Evolutionary conservation across 345 rosid genomes (phyloP).

Genomic region (Aquilaria sinensis): DNA sequence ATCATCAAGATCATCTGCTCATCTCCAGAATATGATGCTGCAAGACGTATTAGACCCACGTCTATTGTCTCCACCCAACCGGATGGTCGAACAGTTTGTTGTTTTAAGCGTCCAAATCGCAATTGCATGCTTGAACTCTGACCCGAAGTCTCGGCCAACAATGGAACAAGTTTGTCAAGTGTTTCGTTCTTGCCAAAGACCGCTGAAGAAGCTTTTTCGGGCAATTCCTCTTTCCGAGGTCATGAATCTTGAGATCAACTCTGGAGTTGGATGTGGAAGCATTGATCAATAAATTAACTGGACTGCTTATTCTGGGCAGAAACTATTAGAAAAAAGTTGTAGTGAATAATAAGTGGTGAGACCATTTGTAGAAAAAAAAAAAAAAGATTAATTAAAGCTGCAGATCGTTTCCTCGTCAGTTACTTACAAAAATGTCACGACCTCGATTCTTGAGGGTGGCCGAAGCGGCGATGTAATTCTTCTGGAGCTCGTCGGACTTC

Average conservation of each 20-base stretch:
- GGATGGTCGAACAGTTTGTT: no score
- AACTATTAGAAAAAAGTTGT: no score
- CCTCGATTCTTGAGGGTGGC: constrained; percentile 49
- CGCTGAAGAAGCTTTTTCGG: neutral
- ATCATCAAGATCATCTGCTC: neutral
- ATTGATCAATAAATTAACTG: no score
- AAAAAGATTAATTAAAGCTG: no score
- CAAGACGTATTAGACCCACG: no score
- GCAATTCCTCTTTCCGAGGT: constrained; percentile 6
- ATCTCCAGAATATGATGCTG: neutral
- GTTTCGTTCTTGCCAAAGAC: neutral
- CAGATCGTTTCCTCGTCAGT: neutral
- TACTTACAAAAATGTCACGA: constrained; percentile 46
- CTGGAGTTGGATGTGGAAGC: no score
- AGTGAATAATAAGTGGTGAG: no score
- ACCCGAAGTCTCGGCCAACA: constrained; percentile 7
- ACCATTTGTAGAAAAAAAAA: no score
- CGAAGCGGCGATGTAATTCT: constrained; percentile 22
- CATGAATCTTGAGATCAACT: neutral
- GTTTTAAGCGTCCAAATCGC: neutral
- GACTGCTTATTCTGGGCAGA: no score
- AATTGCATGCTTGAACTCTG: neutral
- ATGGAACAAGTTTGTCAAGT: constrained; percentile 11
- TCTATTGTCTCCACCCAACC: no score
- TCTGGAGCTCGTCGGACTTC: constrained; percentile 15